Base-by-base conservation (phyloP, 2,329 filamentous ascomycete genomes). In the Aspergillus ruber region DNA sequence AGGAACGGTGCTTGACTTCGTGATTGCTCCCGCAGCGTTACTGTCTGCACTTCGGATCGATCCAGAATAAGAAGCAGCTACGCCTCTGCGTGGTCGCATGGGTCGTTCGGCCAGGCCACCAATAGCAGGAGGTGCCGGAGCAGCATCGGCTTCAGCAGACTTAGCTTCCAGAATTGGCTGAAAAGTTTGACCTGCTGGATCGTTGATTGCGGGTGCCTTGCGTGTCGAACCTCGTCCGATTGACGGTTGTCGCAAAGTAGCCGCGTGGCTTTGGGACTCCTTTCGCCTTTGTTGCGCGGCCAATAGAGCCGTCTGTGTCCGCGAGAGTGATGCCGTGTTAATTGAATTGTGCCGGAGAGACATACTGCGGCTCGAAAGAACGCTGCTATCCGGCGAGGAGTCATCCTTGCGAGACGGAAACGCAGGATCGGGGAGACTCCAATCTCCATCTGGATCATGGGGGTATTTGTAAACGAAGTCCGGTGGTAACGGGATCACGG, bases 391-490 rank as follows among this genome's bases (percentile, higher is more conserved):
- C 1, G 58, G 32, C 3, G 53, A 54, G 6, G 56, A 53, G 6
- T 64, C 62, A 10, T 64, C 56, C 13, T 52, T 51, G 6, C 59
- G 58, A 3, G 50, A 20, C 23, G 54, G 15, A 35, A 56, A 23
- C 17, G 52, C 39, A 51, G 59, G 49, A 46, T 56, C 52, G 9
- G 58, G 56, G 9, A 59, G 47, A 47, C 70, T 69, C 69, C 70
- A 73, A 44, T 74, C 71, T 4, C 67, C 66, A 4, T 71, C 63
- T 1, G 59, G 49, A 36, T 66, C 62, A 46, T 65, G 63, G 39
- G 71, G 70, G 52, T 70, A 72, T 52, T 60, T 66, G 56, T 76
- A 76, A 7, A 76, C 68, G 36, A 68, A 65, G 47, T 74, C 71
- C 17, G 61, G 54, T 0, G 74, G 70, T 18, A 76, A 53, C 4